Conservation (phyloP, 371 early-diverging fungal species). For the Apophysomyces ossiformis region DNA sequence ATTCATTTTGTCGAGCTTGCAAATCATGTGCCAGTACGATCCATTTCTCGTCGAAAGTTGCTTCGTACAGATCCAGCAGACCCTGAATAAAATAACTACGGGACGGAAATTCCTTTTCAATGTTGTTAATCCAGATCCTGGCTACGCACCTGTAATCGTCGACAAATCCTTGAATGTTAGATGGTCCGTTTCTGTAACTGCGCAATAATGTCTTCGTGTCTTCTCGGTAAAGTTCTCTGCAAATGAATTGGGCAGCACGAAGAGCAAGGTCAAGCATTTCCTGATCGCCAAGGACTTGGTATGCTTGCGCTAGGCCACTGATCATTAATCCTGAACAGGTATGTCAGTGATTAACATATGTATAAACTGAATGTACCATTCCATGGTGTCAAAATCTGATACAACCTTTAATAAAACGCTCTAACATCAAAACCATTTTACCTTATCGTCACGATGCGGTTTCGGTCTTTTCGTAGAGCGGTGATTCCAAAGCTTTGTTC, state of each 20-base stretch:
- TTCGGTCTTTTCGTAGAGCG: slow-evolving; percentile 54
- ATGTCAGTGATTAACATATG: background rate
- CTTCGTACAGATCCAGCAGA: slow-evolving; percentile 65
- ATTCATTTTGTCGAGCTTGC: slow-evolving; percentile 57
- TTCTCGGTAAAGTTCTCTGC: slow-evolving; percentile 42
- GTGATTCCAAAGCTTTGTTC: slow-evolving; percentile 48
- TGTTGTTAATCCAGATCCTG: background rate
- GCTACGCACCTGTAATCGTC: slow-evolving; percentile 63
- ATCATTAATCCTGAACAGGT: slow-evolving; percentile 55
- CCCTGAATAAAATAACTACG: slow-evolving; percentile 49
- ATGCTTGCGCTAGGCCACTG: slow-evolving; percentile 56
- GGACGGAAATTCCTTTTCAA: background rate
- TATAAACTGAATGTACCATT: slow-evolving; percentile 37
- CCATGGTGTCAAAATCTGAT: slow-evolving; percentile 53
- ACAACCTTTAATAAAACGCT: slow-evolving; percentile 10
- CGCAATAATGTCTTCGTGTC: slow-evolving; percentile 41
- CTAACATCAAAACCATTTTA: slow-evolving; percentile 18
- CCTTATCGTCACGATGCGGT: slow-evolving; percentile 72
- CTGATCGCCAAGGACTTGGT: slow-evolving; percentile 41
- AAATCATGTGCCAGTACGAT: slow-evolving; percentile 62
- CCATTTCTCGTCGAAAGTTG: slow-evolving; percentile 56
- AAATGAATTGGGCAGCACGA: slow-evolving; percentile 57
- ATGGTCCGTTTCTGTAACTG: slow-evolving; percentile 54
- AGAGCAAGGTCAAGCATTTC: slow-evolving; percentile 44
- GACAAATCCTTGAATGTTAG: slow-evolving; percentile 57